Base-by-base conservation (phyloP, 345 rosid genomes). In the Melastoma malabathricum region DNA sequence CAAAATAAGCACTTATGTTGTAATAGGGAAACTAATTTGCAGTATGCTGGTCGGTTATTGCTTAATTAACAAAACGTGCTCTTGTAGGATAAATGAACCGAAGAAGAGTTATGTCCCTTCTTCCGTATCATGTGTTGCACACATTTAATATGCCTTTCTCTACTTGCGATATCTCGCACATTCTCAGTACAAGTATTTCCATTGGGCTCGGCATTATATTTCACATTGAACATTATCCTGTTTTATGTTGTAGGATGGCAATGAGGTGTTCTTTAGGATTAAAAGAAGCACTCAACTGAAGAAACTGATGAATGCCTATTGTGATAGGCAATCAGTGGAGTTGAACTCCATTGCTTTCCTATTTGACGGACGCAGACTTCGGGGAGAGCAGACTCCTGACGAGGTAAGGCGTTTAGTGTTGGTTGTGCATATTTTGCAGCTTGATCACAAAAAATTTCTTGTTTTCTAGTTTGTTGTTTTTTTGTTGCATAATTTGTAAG, bases 301-400 rank as follows among this genome's bases (percentile, higher is more conserved):
- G 62, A 88, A 88, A 63, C 82, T 88, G 13, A 84, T 88, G 94
- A 77, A 52, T 14, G 97, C 97, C 0, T 88, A 84, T 56, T 88
- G 94, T 45, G 88, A 88, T 41, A 72, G 92, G 2, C 94, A 88
- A 46, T 84, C 94, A 1, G 94, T 82, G 52, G 92, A 82, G 49
- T 34, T 76, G 25, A 80, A 63, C 71, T 76, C 94, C 17, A 84
- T 84, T 41, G 94, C 94, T 18, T 84, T 88, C 80, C 64, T 88
- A 64, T 84, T 80, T 52, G 94, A 87, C 71, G 97, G 97, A 1
- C 90, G 90, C 51, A 69, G 97, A 51, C 87, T 88, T 44, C 84
- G 94, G 2, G 80, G 56, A 1, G 92, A 88, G 64, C 94, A 88
- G 72, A 88, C 94, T 18, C 97, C 97, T n/a, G 90, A 88, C 54